Percentiles rank a stretch among this genome's conserved stretches.
Conservation (phyloP, 2,329 filamentous ascomycete species). For the Neocatenulostroma microsporum region DNA sequence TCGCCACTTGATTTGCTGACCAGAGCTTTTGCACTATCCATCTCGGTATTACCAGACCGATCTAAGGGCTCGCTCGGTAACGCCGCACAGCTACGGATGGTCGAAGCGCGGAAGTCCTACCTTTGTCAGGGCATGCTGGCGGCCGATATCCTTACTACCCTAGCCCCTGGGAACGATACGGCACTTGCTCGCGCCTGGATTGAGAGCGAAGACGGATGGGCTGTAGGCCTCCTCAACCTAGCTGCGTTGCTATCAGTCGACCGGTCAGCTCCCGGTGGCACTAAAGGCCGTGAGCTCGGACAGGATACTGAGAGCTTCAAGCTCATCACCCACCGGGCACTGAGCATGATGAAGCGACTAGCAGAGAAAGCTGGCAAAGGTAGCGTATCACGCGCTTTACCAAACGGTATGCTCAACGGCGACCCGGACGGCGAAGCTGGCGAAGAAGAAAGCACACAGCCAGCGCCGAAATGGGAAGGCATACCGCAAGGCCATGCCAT, state of each 20-base stretch:
- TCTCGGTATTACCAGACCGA: constrained; percentile 73
- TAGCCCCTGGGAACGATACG: constrained; percentile 43
- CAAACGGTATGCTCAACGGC: constrained; percentile 10
- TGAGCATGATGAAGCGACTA: constrained; percentile 41
- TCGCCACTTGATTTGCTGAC: constrained; percentile 74
- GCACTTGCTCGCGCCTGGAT: constrained; percentile 73
- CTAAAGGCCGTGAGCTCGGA: constrained; percentile 17
- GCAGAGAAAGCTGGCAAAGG: constrained; percentile 36
- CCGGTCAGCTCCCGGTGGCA: constrained; percentile 27
- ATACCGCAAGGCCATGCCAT: constrained; percentile 41
- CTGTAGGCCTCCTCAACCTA: constrained; percentile 67
- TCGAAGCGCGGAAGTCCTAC: constrained; percentile 78
- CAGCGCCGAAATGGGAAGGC: constrained; percentile 34
- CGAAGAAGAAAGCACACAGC: constrained; percentile 12
- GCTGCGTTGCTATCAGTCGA: constrained; percentile 63
- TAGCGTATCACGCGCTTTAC: constrained; percentile 6
- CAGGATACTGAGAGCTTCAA: constrained; percentile 27
- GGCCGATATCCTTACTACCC: constrained; percentile 74
- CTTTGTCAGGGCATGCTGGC: constrained; percentile 88
- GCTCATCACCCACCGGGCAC: constrained; percentile 36
- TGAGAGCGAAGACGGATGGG: constrained; percentile 73
- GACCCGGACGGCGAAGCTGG: constrained; percentile 17
- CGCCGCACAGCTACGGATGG: constrained; percentile 48
- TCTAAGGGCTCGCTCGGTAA: constrained; percentile 47
- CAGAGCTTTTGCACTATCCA: constrained; percentile 75